Evolutionary conservation across 2,329 filamentous ascomycete genomes (phyloP).

Genomic region (Colletotrichum kahawae): DNA sequence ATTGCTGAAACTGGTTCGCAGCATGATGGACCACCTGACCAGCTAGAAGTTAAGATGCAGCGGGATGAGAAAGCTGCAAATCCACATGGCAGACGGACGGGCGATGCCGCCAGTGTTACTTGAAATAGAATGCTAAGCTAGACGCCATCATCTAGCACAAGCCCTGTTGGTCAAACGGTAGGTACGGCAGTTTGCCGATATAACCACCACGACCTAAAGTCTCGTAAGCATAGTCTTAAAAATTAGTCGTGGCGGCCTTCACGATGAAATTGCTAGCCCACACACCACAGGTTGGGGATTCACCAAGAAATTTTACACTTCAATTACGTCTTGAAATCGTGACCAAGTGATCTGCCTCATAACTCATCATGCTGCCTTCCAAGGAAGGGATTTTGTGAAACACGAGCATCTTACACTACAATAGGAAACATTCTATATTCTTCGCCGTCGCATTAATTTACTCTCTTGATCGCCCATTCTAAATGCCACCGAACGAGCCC

Average conservation of each 20-base stretch:
- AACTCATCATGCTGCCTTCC: not conserved
- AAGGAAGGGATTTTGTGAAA: not conserved
- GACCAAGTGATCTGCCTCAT: not conserved
- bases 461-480: not conserved
- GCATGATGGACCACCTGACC: too few species aligned
- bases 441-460: not conserved
- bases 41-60: too few species aligned
- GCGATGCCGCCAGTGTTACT: too few species aligned
- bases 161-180: not conserved
- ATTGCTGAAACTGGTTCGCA: too few species aligned
- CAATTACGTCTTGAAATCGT: not conserved
- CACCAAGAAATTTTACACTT: not conserved
- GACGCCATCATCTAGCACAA: too few species aligned
- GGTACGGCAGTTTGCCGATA: not conserved
- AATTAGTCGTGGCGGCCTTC: not conserved
- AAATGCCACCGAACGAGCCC: not conserved
- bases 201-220: not conserved
- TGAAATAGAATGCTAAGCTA: too few species aligned
- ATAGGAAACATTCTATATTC: not conserved
- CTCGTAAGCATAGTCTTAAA: not conserved
- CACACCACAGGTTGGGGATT: not conserved
- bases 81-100: too few species aligned
- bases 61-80: too few species aligned
- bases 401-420: not conserved
- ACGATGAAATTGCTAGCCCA: not conserved